phyloP scores from a whole-genome alignment of 1,139 yeast genomes.

The Kodamaea alishanica region DNA sequence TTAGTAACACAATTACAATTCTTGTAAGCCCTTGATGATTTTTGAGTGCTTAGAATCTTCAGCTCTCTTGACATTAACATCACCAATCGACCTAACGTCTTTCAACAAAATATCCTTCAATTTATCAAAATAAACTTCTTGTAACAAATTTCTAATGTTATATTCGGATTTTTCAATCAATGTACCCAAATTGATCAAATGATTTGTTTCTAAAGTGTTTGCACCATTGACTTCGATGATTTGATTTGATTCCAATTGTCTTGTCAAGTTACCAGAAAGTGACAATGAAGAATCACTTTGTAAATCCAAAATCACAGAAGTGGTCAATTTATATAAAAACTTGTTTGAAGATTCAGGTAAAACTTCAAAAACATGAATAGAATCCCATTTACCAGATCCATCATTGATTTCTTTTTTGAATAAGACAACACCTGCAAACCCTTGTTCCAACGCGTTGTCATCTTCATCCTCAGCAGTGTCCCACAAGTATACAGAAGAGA shows the following conservation, averaged over 20 bases:
- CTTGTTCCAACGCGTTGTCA: slow-evolving; percentile 31
- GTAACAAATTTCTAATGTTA: slow-evolving; percentile 79
- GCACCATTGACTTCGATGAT: slow-evolving; percentile 37
- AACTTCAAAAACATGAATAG: slow-evolving; percentile 88
- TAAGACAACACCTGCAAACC: slow-evolving; percentile 88
- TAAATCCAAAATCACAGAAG: slow-evolving; percentile 82
- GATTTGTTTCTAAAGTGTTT: slow-evolving; percentile 51
- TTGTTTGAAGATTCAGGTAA: slow-evolving; percentile 41
- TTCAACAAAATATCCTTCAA: slow-evolving; percentile 73
- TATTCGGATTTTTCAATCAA: slow-evolving; percentile 86
- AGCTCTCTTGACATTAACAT: slow-evolving; percentile 33
- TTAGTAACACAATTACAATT: slow-evolving; percentile 4
- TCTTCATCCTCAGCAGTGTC: slow-evolving; percentile 53
- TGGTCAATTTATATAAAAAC: slow-evolving; percentile 72
- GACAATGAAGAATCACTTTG: slow-evolving; percentile 39
- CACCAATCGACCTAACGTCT: slow-evolving; percentile 62
- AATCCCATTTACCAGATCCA: slow-evolving; percentile 76
- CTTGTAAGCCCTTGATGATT: slow-evolving; percentile 47
- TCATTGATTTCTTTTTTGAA: slow-evolving; percentile 66
- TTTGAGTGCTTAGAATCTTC: slow-evolving; percentile 47
- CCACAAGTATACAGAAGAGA: slow-evolving; percentile 92
- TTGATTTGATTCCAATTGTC: slow-evolving; percentile 62
- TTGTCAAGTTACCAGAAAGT: slow-evolving; percentile 79
- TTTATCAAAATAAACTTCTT: slow-evolving; percentile 94
- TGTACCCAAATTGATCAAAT: slow-evolving; percentile 80